A percentile compares a stretch with the other conserved stretches of the same genome.
phyloP scores from a whole-genome alignment of 139 green algal genomes.

The Diplosphaera chodatii region DNA sequence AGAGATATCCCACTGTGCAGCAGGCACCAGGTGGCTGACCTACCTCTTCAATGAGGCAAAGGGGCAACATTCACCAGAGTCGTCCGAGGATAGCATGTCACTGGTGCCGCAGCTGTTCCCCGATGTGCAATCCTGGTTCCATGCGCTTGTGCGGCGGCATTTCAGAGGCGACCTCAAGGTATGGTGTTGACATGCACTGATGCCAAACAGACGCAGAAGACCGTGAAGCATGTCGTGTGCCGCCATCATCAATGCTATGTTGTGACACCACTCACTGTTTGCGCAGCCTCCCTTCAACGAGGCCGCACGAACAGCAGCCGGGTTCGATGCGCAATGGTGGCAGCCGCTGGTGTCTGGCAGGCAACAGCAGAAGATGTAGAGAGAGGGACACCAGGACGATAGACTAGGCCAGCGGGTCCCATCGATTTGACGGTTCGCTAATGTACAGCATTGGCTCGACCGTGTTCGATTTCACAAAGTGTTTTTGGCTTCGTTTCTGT shows the following conservation, averaged over 20 bases:
- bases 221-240: no score
- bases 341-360: constrained; percentile 31
- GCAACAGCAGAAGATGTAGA: no score
- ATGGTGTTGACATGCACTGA: neutral
- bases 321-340: constrained; percentile 70
- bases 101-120: constrained; percentile 34
- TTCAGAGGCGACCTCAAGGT: constrained; percentile 70
- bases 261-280: neutral
- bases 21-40: constrained; percentile 76
- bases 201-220: no score
- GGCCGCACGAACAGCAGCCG: constrained; percentile 54
- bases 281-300: constrained; percentile 85
- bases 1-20: constrained; percentile 85
- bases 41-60: constrained; percentile 40
- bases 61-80: neutral
- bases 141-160: constrained; percentile 56
- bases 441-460: no score
- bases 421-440: no score
- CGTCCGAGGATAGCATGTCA: constrained; percentile 25
- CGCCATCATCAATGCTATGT: no score
- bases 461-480: no score
- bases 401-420: no score
- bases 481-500: no score
- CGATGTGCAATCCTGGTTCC: constrained; percentile 68
- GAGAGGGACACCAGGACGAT: no score